Evolutionary conservation across 352 stramenopile genomes (phyloP).

Genomic region (Thraustotheca clavata): DNA sequence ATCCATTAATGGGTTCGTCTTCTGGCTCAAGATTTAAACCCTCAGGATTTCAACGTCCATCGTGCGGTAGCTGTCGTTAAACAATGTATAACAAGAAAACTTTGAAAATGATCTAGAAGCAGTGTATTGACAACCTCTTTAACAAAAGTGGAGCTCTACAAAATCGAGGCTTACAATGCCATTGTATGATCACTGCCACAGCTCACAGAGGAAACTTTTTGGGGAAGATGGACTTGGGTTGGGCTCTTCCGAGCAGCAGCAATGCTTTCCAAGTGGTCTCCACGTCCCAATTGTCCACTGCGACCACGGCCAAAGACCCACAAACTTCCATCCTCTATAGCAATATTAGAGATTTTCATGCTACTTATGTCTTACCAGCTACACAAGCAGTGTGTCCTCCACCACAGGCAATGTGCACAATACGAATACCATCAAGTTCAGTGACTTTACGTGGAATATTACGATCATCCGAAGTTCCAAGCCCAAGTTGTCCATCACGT

Average conservation of each 20-base stretch:
- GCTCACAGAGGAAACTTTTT: background rate
- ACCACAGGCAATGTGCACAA: conserved; percentile 13
- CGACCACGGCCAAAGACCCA: conserved; percentile 20
- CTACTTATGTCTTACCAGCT: background rate
- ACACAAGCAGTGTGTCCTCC: conserved; percentile 10
- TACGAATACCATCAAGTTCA: conserved; percentile 11
- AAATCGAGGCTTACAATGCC: conserved; percentile 1
- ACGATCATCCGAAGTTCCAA: conserved; percentile 15
- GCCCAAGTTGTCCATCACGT: conserved; percentile 47
- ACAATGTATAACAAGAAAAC: background rate
- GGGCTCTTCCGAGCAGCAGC: conserved; percentile 11
- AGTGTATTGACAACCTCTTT: background rate
- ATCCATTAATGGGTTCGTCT: background rate
- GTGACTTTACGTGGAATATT: conserved; percentile 16
- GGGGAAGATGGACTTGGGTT: conserved; percentile 9
- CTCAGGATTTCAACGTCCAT: conserved; percentile 6
- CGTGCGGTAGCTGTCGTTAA: conserved; percentile 10
- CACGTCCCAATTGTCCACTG: conserved; percentile 12
- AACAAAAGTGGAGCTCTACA: background rate
- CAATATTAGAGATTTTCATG: background rate
- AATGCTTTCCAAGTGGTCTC: conserved; percentile 19
- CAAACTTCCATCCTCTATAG: conserved; percentile 8
- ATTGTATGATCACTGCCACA: conserved; percentile 20
- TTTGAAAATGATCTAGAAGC: background rate
- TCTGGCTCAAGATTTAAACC: background rate